Base-by-base conservation (phyloP, 2,329 filamentous ascomycete genomes). In the Shiraia sp. region DNA sequence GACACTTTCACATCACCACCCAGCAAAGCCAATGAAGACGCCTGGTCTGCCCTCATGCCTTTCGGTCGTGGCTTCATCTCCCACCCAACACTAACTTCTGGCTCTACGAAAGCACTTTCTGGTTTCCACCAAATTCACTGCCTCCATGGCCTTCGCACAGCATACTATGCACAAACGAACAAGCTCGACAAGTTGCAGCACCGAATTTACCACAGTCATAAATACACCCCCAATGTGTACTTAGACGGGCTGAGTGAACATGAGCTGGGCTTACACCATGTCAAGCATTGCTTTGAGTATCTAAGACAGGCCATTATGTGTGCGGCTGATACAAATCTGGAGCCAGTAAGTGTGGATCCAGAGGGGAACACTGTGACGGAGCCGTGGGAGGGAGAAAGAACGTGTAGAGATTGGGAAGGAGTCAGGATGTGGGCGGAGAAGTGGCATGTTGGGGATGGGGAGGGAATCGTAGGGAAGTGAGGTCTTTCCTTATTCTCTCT, bases 1-100 rank as follows among this genome's bases (percentile, higher is more conserved):
- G 75, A 78, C 30, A 81, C 72, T 38, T 75, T 84, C 49, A 69
- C 69, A 23, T 68, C 69, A 6, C 6, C 17, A n/a, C 31, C 31
- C 4, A 22, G 16, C 16, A 6, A 22, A 22, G 16, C 31, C 6
- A 33, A 33, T 17, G 31, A 14, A 12, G 16, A 10, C 13, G 10
- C 16, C 16, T 33, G 31, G 31, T n/a, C 14, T n/a, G 6, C 31
- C 6, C 17, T 33, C 3, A 33, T 33, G 31, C 31, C 31, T 9
- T 12, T 17, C 2, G 31, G 31, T 6, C 31, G 31, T 16, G 31
- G 31, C 31, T 33, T 33, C 31, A 7, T 33, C 3, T 22, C 31
- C 4, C 31, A 33, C 16, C 31, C 31, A n/a, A 10, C 2, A 9
- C 31, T 33, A 2, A 33, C 31, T 2, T n/a, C 10, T 3, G 10